Evolutionary conservation across 2,329 filamentous ascomycete genomes (phyloP).

Genomic region (Zasmidium citrigriseum): DNA sequence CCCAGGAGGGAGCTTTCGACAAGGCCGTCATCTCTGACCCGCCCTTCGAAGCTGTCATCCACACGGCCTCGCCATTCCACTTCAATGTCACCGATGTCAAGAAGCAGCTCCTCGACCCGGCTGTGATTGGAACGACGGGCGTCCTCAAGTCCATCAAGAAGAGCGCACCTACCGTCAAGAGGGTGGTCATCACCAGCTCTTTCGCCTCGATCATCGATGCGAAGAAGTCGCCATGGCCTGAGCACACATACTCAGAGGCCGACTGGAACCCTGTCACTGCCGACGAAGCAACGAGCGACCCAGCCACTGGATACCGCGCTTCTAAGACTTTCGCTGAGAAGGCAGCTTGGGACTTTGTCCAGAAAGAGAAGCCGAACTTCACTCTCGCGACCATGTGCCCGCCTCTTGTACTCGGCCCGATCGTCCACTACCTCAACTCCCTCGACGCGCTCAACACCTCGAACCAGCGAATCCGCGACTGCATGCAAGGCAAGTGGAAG

Average conservation of each 20-base stretch:
- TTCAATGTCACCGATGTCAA: conserved; percentile 72
- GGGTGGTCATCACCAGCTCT: conserved; percentile 71
- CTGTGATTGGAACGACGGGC: conserved; percentile 64
- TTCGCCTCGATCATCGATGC: conserved; percentile 65
- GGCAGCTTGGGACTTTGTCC: conserved; percentile 56
- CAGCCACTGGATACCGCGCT: conserved; percentile 46
- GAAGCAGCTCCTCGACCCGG: conserved; percentile 62
- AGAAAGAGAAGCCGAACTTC: conserved; percentile 55
- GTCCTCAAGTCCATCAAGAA: conserved; percentile 64
- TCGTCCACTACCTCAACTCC: conserved; percentile 61
- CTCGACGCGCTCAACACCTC: conserved; percentile 71
- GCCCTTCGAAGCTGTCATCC: conserved; percentile 71
- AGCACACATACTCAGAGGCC: conserved; percentile 53
- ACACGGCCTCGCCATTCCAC: conserved; percentile 75
- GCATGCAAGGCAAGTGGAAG: conserved; percentile 63
- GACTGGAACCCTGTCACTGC: conserved; percentile 61
- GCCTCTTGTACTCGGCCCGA: conserved; percentile 52
- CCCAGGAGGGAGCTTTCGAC: conserved; percentile 67
- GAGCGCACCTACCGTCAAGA: conserved; percentile 65
- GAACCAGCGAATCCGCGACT: conserved; percentile 65
- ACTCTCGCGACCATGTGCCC: conserved; percentile 52
- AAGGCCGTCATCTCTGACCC: conserved; percentile 61
- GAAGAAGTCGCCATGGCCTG: conserved; percentile 52
- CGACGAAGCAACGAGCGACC: conserved; percentile 49
- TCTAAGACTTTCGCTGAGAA: conserved; percentile 65